These are phyloP conservation scores for Pyrus pyrifolia DNA, from an alignment of 306 rosid species.

Conservation along the genomic window DNA sequence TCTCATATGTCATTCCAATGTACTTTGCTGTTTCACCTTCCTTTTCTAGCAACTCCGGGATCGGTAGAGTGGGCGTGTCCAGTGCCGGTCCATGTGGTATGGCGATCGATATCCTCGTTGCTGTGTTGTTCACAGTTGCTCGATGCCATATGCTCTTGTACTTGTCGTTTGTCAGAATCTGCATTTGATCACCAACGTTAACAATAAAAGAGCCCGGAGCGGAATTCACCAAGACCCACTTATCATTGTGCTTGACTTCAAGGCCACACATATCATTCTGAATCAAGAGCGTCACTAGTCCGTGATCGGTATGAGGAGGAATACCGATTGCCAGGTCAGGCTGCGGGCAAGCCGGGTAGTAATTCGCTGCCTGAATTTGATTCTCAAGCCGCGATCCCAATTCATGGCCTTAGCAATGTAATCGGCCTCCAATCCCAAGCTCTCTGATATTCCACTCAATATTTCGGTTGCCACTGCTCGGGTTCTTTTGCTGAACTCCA, in stretches of 20 bases:
- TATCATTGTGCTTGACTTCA: not conserved
- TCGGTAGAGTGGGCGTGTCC: constrained; percentile 39
- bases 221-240: not conserved
- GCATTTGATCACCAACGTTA: constrained; percentile 18
- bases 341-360: constrained; percentile 3
- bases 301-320: not conserved
- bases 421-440: not conserved
- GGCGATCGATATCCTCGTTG: constrained; percentile 45
- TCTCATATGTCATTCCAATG: constrained; percentile 30
- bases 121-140: constrained; percentile 36
- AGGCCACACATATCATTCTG: constrained; percentile 1
- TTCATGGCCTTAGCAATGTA: not conserved
- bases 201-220: not conserved
- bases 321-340: not conserved
- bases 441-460: constrained; percentile 5
- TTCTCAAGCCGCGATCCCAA: not conserved
- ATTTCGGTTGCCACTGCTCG: constrained; percentile 21
- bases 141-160: constrained; percentile 47
- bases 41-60: constrained; percentile 27
- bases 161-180: constrained; percentile 45
- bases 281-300: not conserved
- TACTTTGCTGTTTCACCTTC: constrained; percentile 28
- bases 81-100: constrained; percentile 37
- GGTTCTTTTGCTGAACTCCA: constrained; percentile 32
- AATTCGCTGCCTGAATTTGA: not conserved